Conservation (phyloP, 495 filamentous ascomycete species). For the Polyplosphaeria fusca region DNA sequence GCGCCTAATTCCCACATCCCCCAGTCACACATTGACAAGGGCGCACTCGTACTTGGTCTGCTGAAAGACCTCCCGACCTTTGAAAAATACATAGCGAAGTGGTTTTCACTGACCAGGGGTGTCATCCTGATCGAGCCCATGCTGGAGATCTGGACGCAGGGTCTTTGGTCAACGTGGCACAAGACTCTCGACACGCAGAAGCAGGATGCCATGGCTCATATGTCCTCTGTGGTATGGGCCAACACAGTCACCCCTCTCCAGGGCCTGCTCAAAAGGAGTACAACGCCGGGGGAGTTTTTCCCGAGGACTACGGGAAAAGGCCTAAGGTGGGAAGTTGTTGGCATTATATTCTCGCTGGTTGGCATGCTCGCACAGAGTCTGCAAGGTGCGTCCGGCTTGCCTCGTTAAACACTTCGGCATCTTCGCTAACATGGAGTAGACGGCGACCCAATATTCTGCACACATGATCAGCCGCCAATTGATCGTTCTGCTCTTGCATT, state of each 20-base stretch:
- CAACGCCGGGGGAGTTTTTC: conserved; percentile 34
- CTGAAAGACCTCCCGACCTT: conserved; percentile 37
- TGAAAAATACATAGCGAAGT: conserved; percentile 35
- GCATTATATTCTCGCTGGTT: conserved; percentile 51
- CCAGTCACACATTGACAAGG: conserved; percentile 31
- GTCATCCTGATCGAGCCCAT: conserved; percentile 37
- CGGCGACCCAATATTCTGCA: conserved; percentile 40
- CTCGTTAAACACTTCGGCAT: not conserved
- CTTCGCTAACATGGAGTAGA: conserved; percentile 9
- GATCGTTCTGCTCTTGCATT: conserved; percentile 33
- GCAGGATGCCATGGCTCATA: conserved; percentile 22
- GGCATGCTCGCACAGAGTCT: conserved; percentile 46
- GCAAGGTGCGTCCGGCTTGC: conserved; percentile 20
- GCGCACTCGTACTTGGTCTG: conserved; percentile 34
- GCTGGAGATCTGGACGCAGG: conserved; percentile 36
- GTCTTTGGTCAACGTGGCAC: conserved; percentile 36
- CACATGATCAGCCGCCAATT: conserved; percentile 31
- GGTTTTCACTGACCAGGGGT: conserved; percentile 36
- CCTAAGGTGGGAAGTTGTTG: conserved; percentile 60
- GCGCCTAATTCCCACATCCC: not conserved
- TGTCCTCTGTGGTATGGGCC: conserved; percentile 38
- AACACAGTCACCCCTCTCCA: conserved; percentile 35
- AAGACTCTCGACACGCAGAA: conserved; percentile 29
- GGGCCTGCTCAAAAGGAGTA: conserved; percentile 28
- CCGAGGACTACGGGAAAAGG: conserved; percentile 48